These are phyloP conservation scores for Chytridium lagenaria DNA, from an alignment of 371 early-diverging fungal genomes.

Conservation along the genomic window DNA sequence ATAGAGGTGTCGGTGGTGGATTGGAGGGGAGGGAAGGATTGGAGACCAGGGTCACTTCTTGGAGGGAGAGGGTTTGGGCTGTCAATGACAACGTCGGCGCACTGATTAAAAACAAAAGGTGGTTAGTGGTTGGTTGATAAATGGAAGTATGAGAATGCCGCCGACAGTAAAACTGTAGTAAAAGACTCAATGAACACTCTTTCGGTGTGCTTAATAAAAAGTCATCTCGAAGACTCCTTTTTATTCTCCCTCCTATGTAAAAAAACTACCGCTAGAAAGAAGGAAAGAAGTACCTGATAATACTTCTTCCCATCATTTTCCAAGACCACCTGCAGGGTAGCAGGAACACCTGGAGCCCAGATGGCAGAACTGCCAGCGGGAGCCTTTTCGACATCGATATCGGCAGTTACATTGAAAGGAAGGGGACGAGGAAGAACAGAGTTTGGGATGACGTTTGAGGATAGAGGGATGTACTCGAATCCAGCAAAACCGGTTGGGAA, in stretches of 20 bases:
- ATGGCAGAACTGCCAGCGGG: neutral
- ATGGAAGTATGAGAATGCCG: no score
- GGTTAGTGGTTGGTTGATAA: no score
- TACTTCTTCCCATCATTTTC: neutral
- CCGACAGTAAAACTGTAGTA: no score
- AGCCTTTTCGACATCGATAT: neutral
- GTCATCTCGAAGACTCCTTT: no score
- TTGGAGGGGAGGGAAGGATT: neutral
- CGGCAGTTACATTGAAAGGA: neutral
- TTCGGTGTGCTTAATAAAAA: no score
- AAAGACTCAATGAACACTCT: no score
- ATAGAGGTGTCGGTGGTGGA: neutral
- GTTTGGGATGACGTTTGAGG: neutral
- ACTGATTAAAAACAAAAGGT: no score
- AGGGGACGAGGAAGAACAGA: neutral
- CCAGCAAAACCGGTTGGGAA: neutral
- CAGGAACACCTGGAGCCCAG: neutral
- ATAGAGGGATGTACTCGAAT: neutral
- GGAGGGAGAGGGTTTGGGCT: neutral
- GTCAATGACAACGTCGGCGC: slow-evolving; percentile 2
- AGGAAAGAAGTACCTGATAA: neutral
- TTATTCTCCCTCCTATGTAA: no score
- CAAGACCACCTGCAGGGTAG: neutral
- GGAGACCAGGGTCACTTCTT: neutral
- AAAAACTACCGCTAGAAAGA: no score